Conservation (phyloP, 148 eudicot species). For the Rhododendron mucronatum region DNA sequence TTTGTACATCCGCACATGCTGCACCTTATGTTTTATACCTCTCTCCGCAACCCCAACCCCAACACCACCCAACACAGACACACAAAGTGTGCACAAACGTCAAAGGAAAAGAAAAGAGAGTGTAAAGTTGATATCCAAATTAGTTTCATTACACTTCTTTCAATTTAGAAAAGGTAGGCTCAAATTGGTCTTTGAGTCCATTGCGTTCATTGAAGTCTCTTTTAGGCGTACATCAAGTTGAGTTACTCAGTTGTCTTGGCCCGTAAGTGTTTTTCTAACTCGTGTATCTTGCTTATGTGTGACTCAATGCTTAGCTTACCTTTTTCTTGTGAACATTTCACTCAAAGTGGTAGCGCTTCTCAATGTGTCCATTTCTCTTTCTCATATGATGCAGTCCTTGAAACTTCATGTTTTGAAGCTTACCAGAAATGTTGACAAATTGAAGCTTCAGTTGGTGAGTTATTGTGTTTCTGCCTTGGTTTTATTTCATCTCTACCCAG, state of each 20-base stretch:
- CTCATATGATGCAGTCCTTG: slow-evolving; percentile 69
- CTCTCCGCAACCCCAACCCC: too few species aligned
- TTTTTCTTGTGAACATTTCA: neutral
- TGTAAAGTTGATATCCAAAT: neutral
- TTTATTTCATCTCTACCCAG: neutral
- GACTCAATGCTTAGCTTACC: neutral
- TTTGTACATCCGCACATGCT: neutral
- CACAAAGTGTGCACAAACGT: too few species aligned
- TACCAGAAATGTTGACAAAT: slow-evolving; percentile 45
- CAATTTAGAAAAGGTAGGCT: neutral
- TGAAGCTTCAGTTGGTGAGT: slow-evolving; percentile 69
- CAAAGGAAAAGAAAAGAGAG: neutral
- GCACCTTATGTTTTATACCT: too few species aligned
- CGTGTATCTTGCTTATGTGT: neutral
- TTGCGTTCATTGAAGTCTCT: neutral
- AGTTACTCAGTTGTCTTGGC: neutral
- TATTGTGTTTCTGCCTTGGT: slow-evolving; percentile 14
- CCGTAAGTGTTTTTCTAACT: neutral
- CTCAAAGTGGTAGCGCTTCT: neutral
- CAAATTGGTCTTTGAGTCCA: neutral
- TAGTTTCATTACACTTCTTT: neutral
- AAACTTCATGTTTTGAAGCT: slow-evolving; percentile 90
- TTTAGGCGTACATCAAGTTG: neutral
- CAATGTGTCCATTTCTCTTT: slow-evolving; percentile 5
- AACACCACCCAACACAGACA: too few species aligned